Evolutionary conservation across 306 rosid species (phyloP).

Genomic region (Erythrophleum fordii): DNA sequence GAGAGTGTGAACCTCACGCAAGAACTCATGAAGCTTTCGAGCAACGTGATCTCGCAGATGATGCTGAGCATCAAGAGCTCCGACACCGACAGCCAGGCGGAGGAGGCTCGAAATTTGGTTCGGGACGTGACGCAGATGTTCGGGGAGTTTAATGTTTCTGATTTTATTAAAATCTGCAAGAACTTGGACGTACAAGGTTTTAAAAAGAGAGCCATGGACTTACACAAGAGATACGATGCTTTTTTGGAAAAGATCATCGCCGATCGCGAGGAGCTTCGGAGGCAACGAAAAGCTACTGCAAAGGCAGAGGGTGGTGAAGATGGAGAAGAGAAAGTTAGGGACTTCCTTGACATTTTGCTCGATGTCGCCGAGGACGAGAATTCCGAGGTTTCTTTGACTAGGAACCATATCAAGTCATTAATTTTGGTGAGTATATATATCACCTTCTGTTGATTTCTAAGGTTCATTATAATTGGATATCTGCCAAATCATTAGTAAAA

Average conservation of each 20-base stretch:
- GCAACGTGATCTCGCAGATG: slow-evolving; percentile 53
- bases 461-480: too few species aligned
- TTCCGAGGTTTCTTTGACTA: slow-evolving; percentile 39
- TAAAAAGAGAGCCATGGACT: slow-evolving; percentile 43
- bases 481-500: not conserved
- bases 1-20: slow-evolving; percentile 42
- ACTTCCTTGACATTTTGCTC: slow-evolving; percentile 57
- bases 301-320: not conserved
- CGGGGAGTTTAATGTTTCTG: slow-evolving; percentile 45
- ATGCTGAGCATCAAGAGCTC: slow-evolving; percentile 53
- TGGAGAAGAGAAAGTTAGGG: slow-evolving; percentile 38
- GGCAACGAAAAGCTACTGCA: not conserved
- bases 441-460: too few species aligned
- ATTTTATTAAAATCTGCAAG: slow-evolving; percentile 38
- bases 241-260: slow-evolving; percentile 50
- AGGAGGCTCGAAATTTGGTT: slow-evolving; percentile 38
- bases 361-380: slow-evolving; percentile 38
- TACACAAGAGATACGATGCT: slow-evolving; percentile 48
- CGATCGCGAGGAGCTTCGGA: slow-evolving; percentile 46
- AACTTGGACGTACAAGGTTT: slow-evolving; percentile 45
- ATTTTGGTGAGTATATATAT: slow-evolving; percentile 37
- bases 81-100: slow-evolving; percentile 17
- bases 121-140: slow-evolving; percentile 49
- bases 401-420: slow-evolving; percentile 51
- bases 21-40: slow-evolving; percentile 44